These are phyloP conservation scores for Verruconis gallopava DNA, from an alignment of 2,329 filamentous ascomycete genomes.

Conservation along the genomic window DNA sequence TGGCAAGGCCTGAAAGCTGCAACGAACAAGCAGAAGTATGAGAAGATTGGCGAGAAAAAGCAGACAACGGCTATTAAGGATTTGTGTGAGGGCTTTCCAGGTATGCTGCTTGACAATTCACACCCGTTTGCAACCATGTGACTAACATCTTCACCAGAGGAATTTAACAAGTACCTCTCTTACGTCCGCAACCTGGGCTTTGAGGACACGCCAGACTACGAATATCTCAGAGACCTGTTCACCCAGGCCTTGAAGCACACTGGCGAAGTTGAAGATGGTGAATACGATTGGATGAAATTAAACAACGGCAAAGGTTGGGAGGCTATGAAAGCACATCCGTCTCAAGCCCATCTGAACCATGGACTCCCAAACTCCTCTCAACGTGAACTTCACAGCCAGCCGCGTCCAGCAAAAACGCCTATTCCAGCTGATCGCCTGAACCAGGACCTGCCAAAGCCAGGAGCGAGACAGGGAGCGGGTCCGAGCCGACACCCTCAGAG, in stretches of 20 bases:
- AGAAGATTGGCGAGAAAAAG: constrained; percentile 99
- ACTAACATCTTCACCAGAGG: constrained; percentile 41
- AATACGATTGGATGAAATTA: constrained; percentile 99
- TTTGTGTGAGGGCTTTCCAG: constrained; percentile 85
- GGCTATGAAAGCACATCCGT: constrained; percentile 55
- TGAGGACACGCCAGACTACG: constrained; percentile 96
- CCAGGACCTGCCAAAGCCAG: constrained; percentile 42
- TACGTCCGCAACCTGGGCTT: constrained; percentile 97
- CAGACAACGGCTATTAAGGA: constrained; percentile 96
- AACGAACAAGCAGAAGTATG: constrained; percentile 91
- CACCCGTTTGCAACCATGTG: too few relatives aligned
- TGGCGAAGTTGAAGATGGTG: constrained; percentile 89
- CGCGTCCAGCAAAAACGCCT: constrained; percentile 44
- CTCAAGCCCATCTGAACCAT: constrained; percentile 67
- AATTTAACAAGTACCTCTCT: constrained; percentile 94
- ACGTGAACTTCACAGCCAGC: constrained; percentile 66
- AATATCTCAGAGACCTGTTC: constrained; percentile 92
- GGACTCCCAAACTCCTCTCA: constrained; percentile 67
- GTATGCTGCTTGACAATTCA: too few relatives aligned
- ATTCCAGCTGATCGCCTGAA: constrained; percentile 34
- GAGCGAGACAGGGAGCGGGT: constrained; percentile 53
- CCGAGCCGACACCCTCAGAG: constrained; percentile 35
- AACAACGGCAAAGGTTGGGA: constrained; percentile 91
- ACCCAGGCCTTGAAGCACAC: constrained; percentile 90
- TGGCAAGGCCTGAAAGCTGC: constrained; percentile 58